phyloP scores from a whole-genome alignment of 1,284 basidiomycete genomes.

The Ceratobasidium sp. region DNA sequence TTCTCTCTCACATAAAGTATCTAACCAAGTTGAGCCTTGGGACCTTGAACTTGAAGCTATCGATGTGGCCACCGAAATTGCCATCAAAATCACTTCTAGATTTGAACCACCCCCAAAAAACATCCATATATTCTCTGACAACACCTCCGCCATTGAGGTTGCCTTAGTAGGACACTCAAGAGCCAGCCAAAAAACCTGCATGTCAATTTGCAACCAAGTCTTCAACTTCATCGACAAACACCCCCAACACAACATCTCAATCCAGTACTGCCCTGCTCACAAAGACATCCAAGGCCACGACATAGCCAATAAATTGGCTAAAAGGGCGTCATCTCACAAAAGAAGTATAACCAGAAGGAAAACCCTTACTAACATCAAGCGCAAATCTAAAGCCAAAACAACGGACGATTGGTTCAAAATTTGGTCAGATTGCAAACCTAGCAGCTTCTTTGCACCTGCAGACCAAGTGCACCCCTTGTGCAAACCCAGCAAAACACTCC shows the following conservation, averaged over 20 bases:
- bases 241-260: constrained; percentile 39
- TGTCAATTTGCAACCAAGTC: background rate
- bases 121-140: constrained; percentile 38
- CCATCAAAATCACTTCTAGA: background rate
- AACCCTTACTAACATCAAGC: constrained; percentile 24
- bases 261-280: constrained; percentile 49
- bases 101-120: constrained; percentile 10
- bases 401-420: constrained; percentile 43
- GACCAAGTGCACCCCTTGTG: constrained; percentile 46
- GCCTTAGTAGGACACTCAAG: background rate
- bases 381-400: constrained; percentile 40
- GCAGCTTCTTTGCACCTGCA: constrained; percentile 45
- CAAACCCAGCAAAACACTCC: constrained; percentile 44
- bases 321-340: constrained; percentile 43
- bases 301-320: constrained; percentile 48
- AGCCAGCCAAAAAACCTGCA: background rate
- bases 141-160: background rate
- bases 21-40: background rate
- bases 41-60: background rate
- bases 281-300: constrained; percentile 48
- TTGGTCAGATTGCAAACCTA: constrained; percentile 13
- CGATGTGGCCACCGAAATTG: background rate
- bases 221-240: background rate
- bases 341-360: constrained; percentile 9
- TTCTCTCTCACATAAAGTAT: background rate